A percentile compares a stretch with the other conserved stretches of the same genome.
Conservation (phyloP, 2,329 filamentous ascomycete species). For the Bisporella sp. region DNA sequence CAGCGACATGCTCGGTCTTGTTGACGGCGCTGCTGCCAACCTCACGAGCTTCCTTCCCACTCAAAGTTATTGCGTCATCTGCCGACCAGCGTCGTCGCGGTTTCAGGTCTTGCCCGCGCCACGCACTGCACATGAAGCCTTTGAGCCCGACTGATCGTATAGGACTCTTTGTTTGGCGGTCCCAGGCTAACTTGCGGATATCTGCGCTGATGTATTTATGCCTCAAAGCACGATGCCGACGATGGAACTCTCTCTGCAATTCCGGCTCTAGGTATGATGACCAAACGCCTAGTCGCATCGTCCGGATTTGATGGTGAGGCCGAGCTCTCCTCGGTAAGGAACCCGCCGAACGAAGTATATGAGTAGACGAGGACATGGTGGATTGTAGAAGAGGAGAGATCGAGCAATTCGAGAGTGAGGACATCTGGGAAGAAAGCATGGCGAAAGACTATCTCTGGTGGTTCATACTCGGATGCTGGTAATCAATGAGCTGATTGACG, state of each 20-base stretch:
- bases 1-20: neutral
- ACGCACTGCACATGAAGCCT: slow-evolving; percentile 35
- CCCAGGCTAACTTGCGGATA: slow-evolving; percentile 39
- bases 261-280: slow-evolving; percentile 35
- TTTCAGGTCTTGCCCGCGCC: slow-evolving; percentile 25
- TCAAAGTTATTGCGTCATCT: slow-evolving; percentile 22
- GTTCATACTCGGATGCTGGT: slow-evolving; percentile 13
- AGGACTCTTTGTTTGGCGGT: slow-evolving; percentile 33
- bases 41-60: slow-evolving; percentile 20
- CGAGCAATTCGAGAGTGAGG: slow-evolving; percentile 12
- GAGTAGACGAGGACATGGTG: slow-evolving; percentile 4
- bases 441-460: slow-evolving; percentile 8
- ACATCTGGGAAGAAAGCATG: slow-evolving; percentile 22
- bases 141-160: slow-evolving; percentile 28
- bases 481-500: too few relatives aligned
- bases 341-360: slow-evolving; percentile 7
- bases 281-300: slow-evolving; percentile 44
- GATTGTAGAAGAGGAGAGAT: slow-evolving; percentile 3
- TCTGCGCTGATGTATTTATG: slow-evolving; percentile 41
- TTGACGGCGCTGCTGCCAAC: slow-evolving; percentile 30
- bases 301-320: slow-evolving; percentile 34
- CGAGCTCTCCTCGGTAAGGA: slow-evolving; percentile 8
- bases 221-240: slow-evolving; percentile 35
- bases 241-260: slow-evolving; percentile 36
- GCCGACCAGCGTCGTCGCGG: slow-evolving; percentile 29